Base-by-base conservation (phyloP, 768 basidiomycete species). In the Mycena olivaceomarginata region DNA sequence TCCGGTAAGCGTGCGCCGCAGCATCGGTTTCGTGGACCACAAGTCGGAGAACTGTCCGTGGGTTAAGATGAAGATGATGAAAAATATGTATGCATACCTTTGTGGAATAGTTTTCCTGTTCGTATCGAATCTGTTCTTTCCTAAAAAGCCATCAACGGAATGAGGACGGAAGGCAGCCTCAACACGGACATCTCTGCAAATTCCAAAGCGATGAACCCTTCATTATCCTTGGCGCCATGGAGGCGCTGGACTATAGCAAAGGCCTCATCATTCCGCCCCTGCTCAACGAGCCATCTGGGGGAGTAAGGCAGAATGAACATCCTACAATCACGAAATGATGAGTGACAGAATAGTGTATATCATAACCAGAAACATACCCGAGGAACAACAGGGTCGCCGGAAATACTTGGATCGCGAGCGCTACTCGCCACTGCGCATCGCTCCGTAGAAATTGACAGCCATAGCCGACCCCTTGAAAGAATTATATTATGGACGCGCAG, bases 241-340 rank as follows among this genome's bases (percentile, higher is more conserved):
- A 92, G 86, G 74, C 89, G 91, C 15, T 91, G 89, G 62, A 92
- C 86, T 60, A 92, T 86, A 67, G 87, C 84, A 40, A 90, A 85
- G 0, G 91, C 91, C 74, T 91, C 91, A 2, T 83, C 84, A 56
- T 74, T 83, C 83, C 86, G 86, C 72, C 82, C 81, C 70, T 89
- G 86, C 77, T 92, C 90, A 62, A 91, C 74, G 45, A 92, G 86
- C 90, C 90, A 92, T 78, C 91, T 87, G 4, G 92, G 91, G 2
- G 87, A 89, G 75, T 87, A 88, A 0, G 89, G 90, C 82, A 91
- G 88, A 80, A 85, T 78, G 67, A 88, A 41, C 90, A 93, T 91
- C 53, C 81, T 80, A 56, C 20, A 72, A 16, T 51, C 39, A n/a
- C n/a, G 20, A 70, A 31, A 5, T 62, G 25, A n/a, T 39, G 67